Percentiles rank a stretch among this genome's conserved stretches.
Conservation (phyloP, 2,329 filamentous ascomycete species). For the Rhynchosporium graminicola region DNA sequence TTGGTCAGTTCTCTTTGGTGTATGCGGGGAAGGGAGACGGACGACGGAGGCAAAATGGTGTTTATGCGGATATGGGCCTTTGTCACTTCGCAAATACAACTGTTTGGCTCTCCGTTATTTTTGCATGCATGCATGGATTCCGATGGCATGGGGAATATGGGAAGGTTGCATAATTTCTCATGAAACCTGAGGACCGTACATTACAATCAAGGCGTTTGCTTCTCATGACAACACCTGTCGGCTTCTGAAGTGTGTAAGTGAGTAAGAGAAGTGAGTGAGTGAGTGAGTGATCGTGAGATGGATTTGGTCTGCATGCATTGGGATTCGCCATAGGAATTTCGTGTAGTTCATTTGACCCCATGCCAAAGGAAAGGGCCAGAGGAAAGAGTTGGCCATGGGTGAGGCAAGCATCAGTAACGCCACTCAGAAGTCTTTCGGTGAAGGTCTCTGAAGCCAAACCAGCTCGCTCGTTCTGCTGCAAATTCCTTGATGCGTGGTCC, state of each 20-base stretch:
- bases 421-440: too few relatives aligned
- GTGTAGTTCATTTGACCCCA: too few relatives aligned
- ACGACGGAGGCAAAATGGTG: constrained; percentile 21
- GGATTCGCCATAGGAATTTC: neutral
- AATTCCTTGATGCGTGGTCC: neutral
- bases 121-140: constrained; percentile 31
- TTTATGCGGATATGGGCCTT: constrained; percentile 30
- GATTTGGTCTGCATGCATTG: neutral
- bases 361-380: too few relatives aligned
- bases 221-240: constrained; percentile 15
- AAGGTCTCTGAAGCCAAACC: too few relatives aligned
- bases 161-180: constrained; percentile 28
- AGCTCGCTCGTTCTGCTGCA: neutral
- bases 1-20: constrained; percentile 10
- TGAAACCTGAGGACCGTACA: constrained; percentile 34
- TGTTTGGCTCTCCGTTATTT: constrained; percentile 31
- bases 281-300: neutral
- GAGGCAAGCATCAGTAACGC: too few relatives aligned
- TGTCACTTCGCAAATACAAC: constrained; percentile 32
- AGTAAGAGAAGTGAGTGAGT: neutral
- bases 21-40: constrained; percentile 12
- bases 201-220: constrained; percentile 37
- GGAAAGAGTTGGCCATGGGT: too few relatives aligned
- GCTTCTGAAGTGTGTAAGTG: neutral
- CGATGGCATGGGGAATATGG: constrained; percentile 33